Evolutionary conservation across 2,329 filamentous ascomycete species (phyloP).

Genomic region (Sordariomycetes sp.): DNA sequence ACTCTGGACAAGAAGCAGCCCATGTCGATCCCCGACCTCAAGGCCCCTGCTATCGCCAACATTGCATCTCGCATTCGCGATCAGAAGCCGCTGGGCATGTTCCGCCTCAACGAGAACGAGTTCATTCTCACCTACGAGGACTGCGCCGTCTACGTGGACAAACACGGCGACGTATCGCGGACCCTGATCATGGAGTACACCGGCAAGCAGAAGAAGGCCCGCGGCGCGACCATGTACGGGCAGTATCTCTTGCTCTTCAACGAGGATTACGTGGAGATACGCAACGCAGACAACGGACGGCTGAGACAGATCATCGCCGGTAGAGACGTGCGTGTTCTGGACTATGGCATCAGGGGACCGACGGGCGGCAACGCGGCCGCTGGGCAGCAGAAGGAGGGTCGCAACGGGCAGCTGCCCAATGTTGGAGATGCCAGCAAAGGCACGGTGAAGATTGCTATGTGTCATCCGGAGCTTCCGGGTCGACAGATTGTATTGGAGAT

Average conservation of each 20-base stretch:
- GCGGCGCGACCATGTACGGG: constrained; percentile 79
- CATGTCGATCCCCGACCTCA: constrained; percentile 85
- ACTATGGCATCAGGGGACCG: constrained; percentile 66
- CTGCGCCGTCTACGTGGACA: constrained; percentile 96
- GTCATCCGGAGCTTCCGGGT: constrained; percentile 77
- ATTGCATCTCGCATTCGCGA: constrained; percentile 78
- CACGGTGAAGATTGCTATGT: constrained; percentile 91
- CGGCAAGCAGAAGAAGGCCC: constrained; percentile 72
- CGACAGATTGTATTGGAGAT: constrained; percentile 88
- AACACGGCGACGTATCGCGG: constrained; percentile 90
- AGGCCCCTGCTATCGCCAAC: constrained; percentile 67
- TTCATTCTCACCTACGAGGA: constrained; percentile 93
- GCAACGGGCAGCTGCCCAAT: constrained; percentile 22
- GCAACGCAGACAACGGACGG: constrained; percentile 92
- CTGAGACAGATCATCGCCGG: constrained; percentile 91
- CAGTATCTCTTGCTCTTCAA: constrained; percentile 91
- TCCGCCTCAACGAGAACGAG: constrained; percentile 83
- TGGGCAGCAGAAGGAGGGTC: constrained; percentile 21
- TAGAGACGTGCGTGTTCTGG: constrained; percentile 79
- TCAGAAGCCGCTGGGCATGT: constrained; percentile 89
- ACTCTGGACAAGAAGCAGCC: constrained; percentile 96
- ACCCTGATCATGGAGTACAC: constrained; percentile 98
- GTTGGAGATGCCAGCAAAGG: constrained; percentile 46
- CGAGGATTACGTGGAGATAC: constrained; percentile 91
- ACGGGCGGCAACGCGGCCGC: constrained; percentile 36